Conservation (phyloP, 106 monocot species). For the Agapanthus africanus region DNA sequence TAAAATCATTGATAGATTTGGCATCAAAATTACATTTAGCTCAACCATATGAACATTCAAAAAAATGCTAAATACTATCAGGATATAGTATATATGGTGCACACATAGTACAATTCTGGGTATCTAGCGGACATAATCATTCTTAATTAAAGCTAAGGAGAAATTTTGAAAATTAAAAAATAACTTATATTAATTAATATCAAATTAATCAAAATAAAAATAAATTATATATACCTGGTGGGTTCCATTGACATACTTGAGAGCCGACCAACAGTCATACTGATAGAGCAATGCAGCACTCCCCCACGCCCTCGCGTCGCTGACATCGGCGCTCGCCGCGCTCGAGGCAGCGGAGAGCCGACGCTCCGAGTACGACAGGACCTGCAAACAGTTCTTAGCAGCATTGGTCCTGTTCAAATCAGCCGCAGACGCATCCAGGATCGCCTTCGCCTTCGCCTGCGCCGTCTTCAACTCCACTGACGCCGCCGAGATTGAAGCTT, state of each 20-base stretch:
- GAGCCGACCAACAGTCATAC: slow-evolving; percentile 64
- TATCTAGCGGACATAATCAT: too few relatives aligned
- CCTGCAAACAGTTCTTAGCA: slow-evolving; percentile 56
- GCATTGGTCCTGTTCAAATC: slow-evolving; percentile 48
- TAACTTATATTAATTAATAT: too few relatives aligned
- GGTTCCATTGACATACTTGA: slow-evolving; percentile 57
- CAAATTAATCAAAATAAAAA: too few relatives aligned
- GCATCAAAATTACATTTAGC: too few relatives aligned
- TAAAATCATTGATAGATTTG: too few relatives aligned
- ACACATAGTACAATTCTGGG: too few relatives aligned
- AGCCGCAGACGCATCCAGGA: slow-evolving; percentile 38
- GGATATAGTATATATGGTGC: too few relatives aligned
- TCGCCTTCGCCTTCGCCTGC: slow-evolving; percentile 17
- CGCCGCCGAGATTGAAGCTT: slow-evolving; percentile 9
- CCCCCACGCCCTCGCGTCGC: slow-evolving; percentile 33
- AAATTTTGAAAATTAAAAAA: too few relatives aligned
- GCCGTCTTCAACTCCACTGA: slow-evolving; percentile 12
- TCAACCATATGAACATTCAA: too few relatives aligned
- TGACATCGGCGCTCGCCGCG: neutral
- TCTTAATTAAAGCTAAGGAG: too few relatives aligned
- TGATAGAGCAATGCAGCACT: slow-evolving; percentile 59
- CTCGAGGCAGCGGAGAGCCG: slow-evolving; percentile 33
- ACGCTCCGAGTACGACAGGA: slow-evolving; percentile 36
- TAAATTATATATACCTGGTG: slow-evolving; percentile 7
- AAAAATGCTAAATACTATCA: too few relatives aligned